Base-by-base conservation (phyloP, 2,329 filamentous ascomycete species). In the Trichoderma oligosporum region DNA sequence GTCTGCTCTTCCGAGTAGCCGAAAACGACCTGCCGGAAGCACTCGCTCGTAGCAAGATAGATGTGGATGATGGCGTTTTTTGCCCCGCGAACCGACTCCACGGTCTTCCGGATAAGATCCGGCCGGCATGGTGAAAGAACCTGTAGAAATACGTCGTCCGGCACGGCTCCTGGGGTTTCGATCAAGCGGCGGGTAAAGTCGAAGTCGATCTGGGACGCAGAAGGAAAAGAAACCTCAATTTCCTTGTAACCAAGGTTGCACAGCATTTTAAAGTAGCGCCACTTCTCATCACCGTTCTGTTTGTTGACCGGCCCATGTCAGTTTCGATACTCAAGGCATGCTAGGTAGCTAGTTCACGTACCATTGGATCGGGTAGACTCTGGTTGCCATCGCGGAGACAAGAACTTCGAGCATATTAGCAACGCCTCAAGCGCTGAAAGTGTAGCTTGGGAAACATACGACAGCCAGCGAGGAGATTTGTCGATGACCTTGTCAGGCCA, bases 351-450 rank as follows among this genome's bases (percentile, higher is more conserved):
- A 31, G 27, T 6, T 6, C 6, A 38, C 46, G 33, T 38, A 49
- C 46, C 46, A 49, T 49, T 18, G 46, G 46, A 27, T 49, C 46
- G 9, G 46, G 46, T 20, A 49, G 46, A 49, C 46, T 49, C 46
- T 49, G 46, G 33, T 49, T 49, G 46, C 46, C 46, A 49, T 49
- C 46, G 24, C 46, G 46, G 31, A 49, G 46, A 24, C 46, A 49
- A 18, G 46, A 49, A 22, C 46, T 49, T 36, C 22, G 22, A 25
- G 1, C 8, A 7, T 38, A 11, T 49, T 36, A 49, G 46, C 33
- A 18, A 49, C 29, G 22, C 14, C 22, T 18, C 31, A 38, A n/a
- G 18, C 31, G 31, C 8, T 27, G 14, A 1, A 7, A 25, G 5
- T 36, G 31, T 16, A 48, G 3, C n/a, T 38, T 12, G 20, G 39